These are phyloP conservation scores for Camellia granthamiana DNA, from an alignment of 148 eudicot genomes.

Conservation along the genomic window DNA sequence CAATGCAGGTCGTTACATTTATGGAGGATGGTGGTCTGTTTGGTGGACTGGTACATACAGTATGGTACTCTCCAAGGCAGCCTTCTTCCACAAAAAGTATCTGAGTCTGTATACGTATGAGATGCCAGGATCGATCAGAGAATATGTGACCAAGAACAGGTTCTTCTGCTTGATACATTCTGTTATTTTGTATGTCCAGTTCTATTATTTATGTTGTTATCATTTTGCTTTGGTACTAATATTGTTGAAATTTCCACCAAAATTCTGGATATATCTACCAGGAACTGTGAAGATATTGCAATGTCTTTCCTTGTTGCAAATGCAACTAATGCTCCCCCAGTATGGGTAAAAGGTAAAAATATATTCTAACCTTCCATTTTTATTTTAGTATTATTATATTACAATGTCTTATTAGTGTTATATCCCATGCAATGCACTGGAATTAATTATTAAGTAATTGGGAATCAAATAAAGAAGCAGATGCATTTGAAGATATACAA, in stretches of 20 bases:
- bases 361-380: neutral
- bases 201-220: neutral
- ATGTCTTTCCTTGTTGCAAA: conserved; percentile 93
- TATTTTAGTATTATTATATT: neutral
- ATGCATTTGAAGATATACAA: neutral
- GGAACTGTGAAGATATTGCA: conserved; percentile 98
- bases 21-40: conserved; percentile 99
- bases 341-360: conserved; percentile 84
- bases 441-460: neutral
- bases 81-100: conserved; percentile 91
- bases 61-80: conserved; percentile 89
- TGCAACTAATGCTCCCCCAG: conserved; percentile 81
- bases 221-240: neutral
- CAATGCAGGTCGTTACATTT: conserved; percentile 33
- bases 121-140: conserved; percentile 77
- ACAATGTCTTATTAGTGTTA: neutral
- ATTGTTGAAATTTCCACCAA: conserved; percentile 4
- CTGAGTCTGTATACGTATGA: conserved; percentile 64
- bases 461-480: neutral
- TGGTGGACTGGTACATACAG: conserved; percentile 96
- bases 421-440: conserved; percentile 1
- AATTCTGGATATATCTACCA: conserved; percentile 28
- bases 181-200: neutral
- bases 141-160: conserved; percentile 77
- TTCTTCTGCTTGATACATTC: conserved; percentile 18